A percentile compares a stretch with the other conserved stretches of the same genome.
phyloP scores from a whole-genome alignment of 805 yeast species.

The Jamesozyma piceae region DNA sequence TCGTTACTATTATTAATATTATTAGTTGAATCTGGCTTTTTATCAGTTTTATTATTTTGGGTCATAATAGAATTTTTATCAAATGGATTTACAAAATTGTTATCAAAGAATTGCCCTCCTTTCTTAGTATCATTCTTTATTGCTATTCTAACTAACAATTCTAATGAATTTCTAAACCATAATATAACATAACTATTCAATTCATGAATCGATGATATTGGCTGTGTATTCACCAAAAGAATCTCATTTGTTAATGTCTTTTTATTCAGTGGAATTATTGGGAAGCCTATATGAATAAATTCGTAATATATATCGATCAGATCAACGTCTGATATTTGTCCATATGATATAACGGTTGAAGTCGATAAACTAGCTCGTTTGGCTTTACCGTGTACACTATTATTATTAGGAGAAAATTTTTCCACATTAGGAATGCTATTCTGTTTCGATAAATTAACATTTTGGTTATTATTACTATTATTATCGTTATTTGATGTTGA shows the following conservation, averaged over 20 bases:
- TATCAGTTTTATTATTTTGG: not conserved
- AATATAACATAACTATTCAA: conserved; percentile 25
- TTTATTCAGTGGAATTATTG: conserved; percentile 32
- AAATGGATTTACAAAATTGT: conserved; percentile 4
- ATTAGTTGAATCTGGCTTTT: not conserved
- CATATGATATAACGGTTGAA: conserved; percentile 13
- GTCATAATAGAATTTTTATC: not conserved
- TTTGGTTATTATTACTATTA: not conserved
- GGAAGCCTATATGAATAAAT: conserved; percentile 35
- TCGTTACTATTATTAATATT: conserved; percentile 1
- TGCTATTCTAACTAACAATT: conserved; percentile 24
- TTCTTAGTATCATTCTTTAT: conserved; percentile 12
- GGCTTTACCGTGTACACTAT: not conserved
- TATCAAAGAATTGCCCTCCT: conserved; percentile 10
- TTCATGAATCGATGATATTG: conserved; percentile 25
- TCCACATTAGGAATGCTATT: not conserved
- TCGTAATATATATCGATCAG: conserved; percentile 40
- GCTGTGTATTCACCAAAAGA: conserved; percentile 25
- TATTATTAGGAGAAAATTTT: not conserved
- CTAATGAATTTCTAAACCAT: conserved; percentile 30
- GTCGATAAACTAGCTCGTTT: not conserved
- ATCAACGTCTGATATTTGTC: conserved; percentile 29
- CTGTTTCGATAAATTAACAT: not conserved
- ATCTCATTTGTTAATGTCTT: conserved; percentile 25
- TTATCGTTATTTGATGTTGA: not conserved